phyloP scores from a whole-genome alignment of 768 basidiomycete species.

The Termitomyces sp. region DNA sequence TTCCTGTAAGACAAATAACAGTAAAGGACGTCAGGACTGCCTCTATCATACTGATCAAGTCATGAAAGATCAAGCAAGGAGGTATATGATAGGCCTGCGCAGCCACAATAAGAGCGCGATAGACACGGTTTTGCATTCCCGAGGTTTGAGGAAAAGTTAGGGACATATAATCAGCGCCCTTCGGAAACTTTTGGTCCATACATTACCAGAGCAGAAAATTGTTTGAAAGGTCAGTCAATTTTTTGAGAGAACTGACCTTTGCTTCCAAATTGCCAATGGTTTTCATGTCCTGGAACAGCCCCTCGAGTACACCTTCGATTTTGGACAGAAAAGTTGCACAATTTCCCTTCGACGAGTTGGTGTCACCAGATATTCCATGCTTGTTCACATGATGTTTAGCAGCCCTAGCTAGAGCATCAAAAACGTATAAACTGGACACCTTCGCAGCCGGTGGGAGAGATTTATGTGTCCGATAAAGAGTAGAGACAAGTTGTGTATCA shows the following conservation, averaged over 20 bases:
- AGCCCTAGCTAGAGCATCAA: conserved; percentile 89
- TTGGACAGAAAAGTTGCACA: conserved; percentile 83
- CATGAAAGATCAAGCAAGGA: conserved; percentile 22
- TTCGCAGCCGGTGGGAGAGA: conserved; percentile 63
- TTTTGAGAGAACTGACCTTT: conserved; percentile 64
- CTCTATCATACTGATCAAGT: conserved; percentile 23
- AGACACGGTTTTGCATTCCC: not conserved
- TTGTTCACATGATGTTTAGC: conserved; percentile 68
- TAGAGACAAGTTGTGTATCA: conserved; percentile 84
- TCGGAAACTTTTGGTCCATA: not conserved
- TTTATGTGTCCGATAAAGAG: conserved; percentile 87
- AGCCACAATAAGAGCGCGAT: not conserved
- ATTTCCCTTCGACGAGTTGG: conserved; percentile 56
- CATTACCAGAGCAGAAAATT: not conserved
- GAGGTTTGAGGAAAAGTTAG: not conserved
- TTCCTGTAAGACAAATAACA: conserved; percentile 59
- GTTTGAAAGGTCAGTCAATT: not conserved
- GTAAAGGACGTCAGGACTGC: conserved; percentile 35
- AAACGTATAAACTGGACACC: conserved; percentile 85
- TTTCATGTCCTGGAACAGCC: conserved; percentile 83
- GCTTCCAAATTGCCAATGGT: conserved; percentile 59
- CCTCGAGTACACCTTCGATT: conserved; percentile 86
- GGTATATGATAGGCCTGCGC: conserved; percentile 7
- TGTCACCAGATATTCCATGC: conserved; percentile 50
- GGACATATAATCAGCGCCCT: not conserved